Evolutionary conservation across 2,329 filamentous ascomycete species (phyloP).

Genomic region (Colletotrichum kahawae): DNA sequence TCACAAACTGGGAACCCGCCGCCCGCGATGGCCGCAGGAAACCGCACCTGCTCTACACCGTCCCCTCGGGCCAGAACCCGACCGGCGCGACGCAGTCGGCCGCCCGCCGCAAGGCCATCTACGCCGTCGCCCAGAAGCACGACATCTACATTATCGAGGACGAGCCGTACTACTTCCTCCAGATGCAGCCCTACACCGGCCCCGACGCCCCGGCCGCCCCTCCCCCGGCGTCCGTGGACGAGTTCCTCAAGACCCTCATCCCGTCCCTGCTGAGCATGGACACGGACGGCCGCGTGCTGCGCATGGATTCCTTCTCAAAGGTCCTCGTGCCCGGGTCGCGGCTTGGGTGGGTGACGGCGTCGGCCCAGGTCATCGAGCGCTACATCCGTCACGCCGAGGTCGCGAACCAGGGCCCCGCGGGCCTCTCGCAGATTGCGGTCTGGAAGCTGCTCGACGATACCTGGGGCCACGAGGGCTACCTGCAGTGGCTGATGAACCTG

Average conservation of each 20-base stretch:
- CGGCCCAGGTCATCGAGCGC: conserved; percentile 81
- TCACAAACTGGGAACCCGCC: conserved; percentile 54
- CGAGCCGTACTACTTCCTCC: conserved; percentile 93
- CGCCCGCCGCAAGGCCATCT: conserved; percentile 73
- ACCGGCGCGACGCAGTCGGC: conserved; percentile 82
- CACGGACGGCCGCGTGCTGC: conserved; percentile 84
- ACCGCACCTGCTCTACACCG: conserved; percentile 63
- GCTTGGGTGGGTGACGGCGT: conserved; percentile 87
- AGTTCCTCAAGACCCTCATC: conserved; percentile 75
- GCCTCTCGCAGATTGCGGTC: conserved; percentile 82
- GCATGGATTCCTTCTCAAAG: conserved; percentile 93
- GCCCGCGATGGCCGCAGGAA: conserved; percentile 51
- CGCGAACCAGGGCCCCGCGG: conserved; percentile 83
- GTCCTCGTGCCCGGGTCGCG: conserved; percentile 84
- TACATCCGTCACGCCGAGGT: conserved; percentile 85
- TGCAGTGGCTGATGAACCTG: conserved; percentile 87
- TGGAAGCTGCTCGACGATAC: conserved; percentile 91
- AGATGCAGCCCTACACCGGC: conserved; percentile 78
- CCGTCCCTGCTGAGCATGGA: conserved; percentile 83
- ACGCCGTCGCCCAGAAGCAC: conserved; percentile 80
- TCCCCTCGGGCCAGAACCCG: conserved; percentile 85
- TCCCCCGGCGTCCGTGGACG: conserved; percentile 66
- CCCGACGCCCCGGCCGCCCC: conserved; percentile 54
- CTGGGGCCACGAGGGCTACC: conserved; percentile 91
- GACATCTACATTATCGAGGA: conserved; percentile 89